Evolutionary conservation across 805 yeast species (phyloP), one percentile per base, ranked within the genome.

Genomic region (Ogataea pilisensis): DNA sequence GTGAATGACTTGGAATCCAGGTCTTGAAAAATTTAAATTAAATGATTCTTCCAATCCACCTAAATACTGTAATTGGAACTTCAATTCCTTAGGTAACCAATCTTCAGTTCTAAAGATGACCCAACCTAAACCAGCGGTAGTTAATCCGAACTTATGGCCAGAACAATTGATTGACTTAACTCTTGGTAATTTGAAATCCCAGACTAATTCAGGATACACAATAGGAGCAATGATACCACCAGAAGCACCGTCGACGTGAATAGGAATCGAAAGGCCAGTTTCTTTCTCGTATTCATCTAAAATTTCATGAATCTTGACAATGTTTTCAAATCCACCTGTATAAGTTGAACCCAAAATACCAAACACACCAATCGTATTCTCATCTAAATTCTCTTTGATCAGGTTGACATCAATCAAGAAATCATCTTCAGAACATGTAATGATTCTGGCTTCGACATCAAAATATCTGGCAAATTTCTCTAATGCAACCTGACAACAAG

Each of bases 121-220:
- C 96, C 96, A 89, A 39, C 97, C 97, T 38, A 86, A 72, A 32
- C 97, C 97, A 9, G 91, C 95, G 20, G 95, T 78, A 24, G 90
- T 84, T 37, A 89, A 69, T 27, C 97, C 97, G 64, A 85, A 89
- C 66, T 89, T 89, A 68, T 89, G 97, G 44, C 96, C 96, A 1
- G 95, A 85, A 9, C 95, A 77, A 68, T 88, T 90, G 65, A 89
- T 88, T 24, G 90, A 80, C 47, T 75, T 78, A 35, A 89, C 97
- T 45, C 96, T 73, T 20, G 77, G 76, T 35, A 84, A 59, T 46
- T 80, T 67, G 66, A 89, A 90, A 61, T 88, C 96, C 96, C 96
- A 89, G 51, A 71, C 75, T 46, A 80, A 70, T 14, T 82, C 75
- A 4, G 95, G 95, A 58, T 73, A 82, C 22, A 78, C 63, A 56